phyloP scores from a whole-genome alignment of 805 yeast species.

The Starmera caribaea region DNA sequence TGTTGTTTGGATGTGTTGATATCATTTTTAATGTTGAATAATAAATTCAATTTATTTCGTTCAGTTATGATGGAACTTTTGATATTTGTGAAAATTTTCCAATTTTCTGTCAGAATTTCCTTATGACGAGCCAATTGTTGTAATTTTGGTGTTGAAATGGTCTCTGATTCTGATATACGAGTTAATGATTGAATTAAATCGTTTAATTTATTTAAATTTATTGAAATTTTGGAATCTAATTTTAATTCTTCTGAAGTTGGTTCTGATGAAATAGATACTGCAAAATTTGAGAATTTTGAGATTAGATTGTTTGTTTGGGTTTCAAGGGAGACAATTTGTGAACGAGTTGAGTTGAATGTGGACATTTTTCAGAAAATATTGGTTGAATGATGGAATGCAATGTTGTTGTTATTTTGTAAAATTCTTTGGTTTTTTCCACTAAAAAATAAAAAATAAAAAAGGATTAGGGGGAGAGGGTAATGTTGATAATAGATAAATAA shows the following conservation, averaged over 20 bases:
- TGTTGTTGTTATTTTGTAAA: background rate
- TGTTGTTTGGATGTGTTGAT: constrained; percentile 33
- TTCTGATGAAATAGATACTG: constrained; percentile 38
- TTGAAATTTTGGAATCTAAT: constrained; percentile 39
- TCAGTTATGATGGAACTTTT: constrained; percentile 55
- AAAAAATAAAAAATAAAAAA: too few relatives aligned
- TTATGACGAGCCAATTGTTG: constrained; percentile 80
- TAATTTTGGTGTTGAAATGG: constrained; percentile 59
- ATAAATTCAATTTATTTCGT: constrained; percentile 63
- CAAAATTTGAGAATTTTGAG: constrained; percentile 43
- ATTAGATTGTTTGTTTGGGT: constrained; percentile 51
- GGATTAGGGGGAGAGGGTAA: background rate
- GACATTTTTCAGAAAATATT: too few relatives aligned
- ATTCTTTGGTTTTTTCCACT: background rate
- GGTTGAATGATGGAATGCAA: constrained; percentile 1
- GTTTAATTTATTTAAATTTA: constrained; percentile 32
- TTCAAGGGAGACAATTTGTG: constrained; percentile 63
- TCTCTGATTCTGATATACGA: constrained; percentile 45
- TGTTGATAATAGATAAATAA: constrained; percentile 1
- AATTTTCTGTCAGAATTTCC: constrained; percentile 66
- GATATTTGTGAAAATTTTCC: constrained; percentile 51
- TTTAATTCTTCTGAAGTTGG: constrained; percentile 39
- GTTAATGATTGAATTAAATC: constrained; percentile 20
- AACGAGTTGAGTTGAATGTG: constrained; percentile 57
- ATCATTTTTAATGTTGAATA: constrained; percentile 71